phyloP scores from a whole-genome alignment of 2,329 filamentous ascomycete genomes.

The Graphilbum ipis-grandicollis region DNA sequence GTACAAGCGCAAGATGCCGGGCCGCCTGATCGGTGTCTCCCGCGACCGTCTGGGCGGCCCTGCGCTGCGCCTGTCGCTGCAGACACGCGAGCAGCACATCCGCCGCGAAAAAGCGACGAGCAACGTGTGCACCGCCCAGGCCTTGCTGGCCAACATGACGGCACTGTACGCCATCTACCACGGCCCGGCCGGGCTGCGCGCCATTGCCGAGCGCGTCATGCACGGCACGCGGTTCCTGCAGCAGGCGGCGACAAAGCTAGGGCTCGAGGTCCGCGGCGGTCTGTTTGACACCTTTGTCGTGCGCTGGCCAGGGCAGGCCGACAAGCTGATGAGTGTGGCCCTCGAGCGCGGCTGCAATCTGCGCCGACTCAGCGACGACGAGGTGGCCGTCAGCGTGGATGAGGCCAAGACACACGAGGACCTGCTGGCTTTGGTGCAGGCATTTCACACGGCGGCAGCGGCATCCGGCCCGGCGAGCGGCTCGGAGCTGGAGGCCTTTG shows the following conservation, averaged over 20 bases:
- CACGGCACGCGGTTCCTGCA: slow-evolving; percentile 55
- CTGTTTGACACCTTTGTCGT: slow-evolving; percentile 68
- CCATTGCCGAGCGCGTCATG: slow-evolving; percentile 65
- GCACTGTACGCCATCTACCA: slow-evolving; percentile 92
- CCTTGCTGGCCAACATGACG: slow-evolving; percentile 86
- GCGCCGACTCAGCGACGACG: slow-evolving; percentile 24
- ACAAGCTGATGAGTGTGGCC: slow-evolving; percentile 31
- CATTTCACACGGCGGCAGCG: slow-evolving; percentile 6
- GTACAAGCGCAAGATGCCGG: slow-evolving; percentile 87
- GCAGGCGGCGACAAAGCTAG: slow-evolving; percentile 41
- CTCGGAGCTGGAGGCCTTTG: slow-evolving; percentile 10
- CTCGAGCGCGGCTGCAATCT: slow-evolving; percentile 40
- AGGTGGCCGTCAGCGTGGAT: slow-evolving; percentile 61
- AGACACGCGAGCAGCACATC: slow-evolving; percentile 93
- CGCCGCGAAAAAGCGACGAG: slow-evolving; percentile 91
- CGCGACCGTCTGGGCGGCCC: slow-evolving; percentile 74
- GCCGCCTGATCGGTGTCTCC: slow-evolving; percentile 75
- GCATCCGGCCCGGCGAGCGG: not conserved
- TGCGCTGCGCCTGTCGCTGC: slow-evolving; percentile 69
- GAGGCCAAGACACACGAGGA: slow-evolving; percentile 28
- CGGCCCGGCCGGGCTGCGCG: slow-evolving; percentile 64
- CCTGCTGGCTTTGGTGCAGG: slow-evolving; percentile 9
- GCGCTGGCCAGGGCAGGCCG: slow-evolving; percentile 25
- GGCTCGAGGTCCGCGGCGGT: slow-evolving; percentile 30
- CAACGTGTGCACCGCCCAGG: slow-evolving; percentile 94